These are phyloP conservation scores for Neonectria sp. DNA, from an alignment of 2,329 filamentous ascomycete species.

Conservation along the genomic window DNA sequence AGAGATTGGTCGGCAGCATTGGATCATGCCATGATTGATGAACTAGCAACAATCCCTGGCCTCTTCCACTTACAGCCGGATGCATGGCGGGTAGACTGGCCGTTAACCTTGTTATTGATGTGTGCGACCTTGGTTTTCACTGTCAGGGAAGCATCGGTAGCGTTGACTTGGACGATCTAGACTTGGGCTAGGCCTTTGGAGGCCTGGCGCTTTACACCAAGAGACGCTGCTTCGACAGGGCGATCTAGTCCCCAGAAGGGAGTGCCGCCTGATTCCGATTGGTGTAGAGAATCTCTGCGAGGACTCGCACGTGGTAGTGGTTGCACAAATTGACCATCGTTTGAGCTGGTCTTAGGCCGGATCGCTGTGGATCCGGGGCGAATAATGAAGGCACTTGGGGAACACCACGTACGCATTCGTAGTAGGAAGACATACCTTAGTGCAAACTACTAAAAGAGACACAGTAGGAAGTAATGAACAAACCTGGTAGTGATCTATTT, in stretches of 20 bases:
- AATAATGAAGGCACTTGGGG: conserved; percentile 7
- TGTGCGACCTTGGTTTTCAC: conserved; percentile 8
- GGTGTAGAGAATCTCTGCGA: conserved; percentile 26
- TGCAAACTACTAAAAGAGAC: conserved; percentile 8
- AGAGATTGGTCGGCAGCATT: conserved; percentile 14
- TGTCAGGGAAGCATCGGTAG: conserved; percentile 9
- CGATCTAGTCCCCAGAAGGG: conserved; percentile 25
- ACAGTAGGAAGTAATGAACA: conserved; percentile 17
- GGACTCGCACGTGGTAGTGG: conserved; percentile 44
- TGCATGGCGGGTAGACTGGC: conserved; percentile 16
- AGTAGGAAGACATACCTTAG: conserved; percentile 7
- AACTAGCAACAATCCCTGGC: neutral
- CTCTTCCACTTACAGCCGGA: conserved; percentile 1
- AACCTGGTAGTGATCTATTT: conserved; percentile 17
- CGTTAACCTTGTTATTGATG: conserved; percentile 12
- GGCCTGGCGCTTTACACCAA: conserved; percentile 15
- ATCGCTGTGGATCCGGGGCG: conserved; percentile 28
- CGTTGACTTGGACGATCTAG: conserved; percentile 21
- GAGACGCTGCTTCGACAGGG: conserved; percentile 14
- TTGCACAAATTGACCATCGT: conserved; percentile 44
- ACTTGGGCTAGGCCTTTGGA: conserved; percentile 10
- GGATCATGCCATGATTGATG: conserved; percentile 12
- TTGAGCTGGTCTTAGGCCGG: conserved; percentile 47
- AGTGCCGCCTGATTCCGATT: conserved; percentile 38
- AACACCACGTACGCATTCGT: neutral